Evolutionary conservation across 768 basidiomycete species (phyloP).

Genomic region (Kwoniella newhampshirensis): DNA sequence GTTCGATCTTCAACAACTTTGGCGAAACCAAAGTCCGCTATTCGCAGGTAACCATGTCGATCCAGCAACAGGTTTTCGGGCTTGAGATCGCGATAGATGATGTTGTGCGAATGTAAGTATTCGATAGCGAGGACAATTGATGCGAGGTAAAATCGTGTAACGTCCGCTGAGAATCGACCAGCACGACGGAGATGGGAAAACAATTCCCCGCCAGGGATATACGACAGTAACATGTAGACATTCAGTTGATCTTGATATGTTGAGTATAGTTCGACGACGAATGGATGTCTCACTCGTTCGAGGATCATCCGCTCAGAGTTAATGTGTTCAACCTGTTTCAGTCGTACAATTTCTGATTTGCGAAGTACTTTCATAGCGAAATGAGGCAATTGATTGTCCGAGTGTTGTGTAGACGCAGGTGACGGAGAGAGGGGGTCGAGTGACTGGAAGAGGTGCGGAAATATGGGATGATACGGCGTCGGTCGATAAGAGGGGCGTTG

Average conservation of each 20-base stretch:
- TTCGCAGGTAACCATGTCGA: constrained; percentile 84
- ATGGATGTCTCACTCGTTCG: constrained; percentile 85
- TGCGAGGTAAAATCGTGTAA: constrained; percentile 95
- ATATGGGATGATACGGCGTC: constrained; percentile 49
- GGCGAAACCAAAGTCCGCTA: constrained; percentile 98
- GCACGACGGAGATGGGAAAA: constrained; percentile 89
- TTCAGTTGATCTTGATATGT: constrained; percentile 82
- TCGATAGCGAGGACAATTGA: constrained; percentile 92
- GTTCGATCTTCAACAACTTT: constrained; percentile 97
- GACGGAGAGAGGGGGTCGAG: constrained; percentile 44
- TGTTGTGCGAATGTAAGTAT: constrained; percentile 92
- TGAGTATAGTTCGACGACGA: constrained; percentile 79
- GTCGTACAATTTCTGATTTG: constrained; percentile 56
- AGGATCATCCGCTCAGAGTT: constrained; percentile 94
- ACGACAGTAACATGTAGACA: constrained; percentile 97
- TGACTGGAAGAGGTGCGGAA: constrained; percentile 47
- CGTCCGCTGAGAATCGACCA: constrained; percentile 91
- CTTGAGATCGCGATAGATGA: constrained; percentile 97
- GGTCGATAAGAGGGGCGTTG: constrained; percentile 58
- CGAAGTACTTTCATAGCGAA: constrained; percentile 55
- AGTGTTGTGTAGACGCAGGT: constrained; percentile 41
- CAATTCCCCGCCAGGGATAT: constrained; percentile 93
- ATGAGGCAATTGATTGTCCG: constrained; percentile 51
- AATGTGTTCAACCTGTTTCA: constrained; percentile 96
- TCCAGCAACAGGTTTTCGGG: constrained; percentile 98